A percentile compares a stretch with the other conserved stretches of the same genome.
phyloP scores from a whole-genome alignment of 805 yeast species.

The Metschnikowia shivogae region DNA sequence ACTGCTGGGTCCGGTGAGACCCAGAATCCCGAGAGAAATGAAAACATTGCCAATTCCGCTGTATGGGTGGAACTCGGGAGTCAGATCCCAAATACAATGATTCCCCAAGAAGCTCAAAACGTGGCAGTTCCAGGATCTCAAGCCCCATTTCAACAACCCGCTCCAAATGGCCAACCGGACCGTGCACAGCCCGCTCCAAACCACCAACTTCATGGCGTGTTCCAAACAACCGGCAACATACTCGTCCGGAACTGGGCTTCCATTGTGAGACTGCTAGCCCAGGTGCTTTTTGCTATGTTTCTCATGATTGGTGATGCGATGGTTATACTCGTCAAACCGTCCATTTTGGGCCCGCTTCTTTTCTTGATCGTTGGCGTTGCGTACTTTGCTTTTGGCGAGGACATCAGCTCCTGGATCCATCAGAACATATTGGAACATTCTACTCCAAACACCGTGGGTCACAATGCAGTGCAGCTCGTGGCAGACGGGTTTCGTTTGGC shows the following conservation, averaged over 20 bases:
- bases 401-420: conserved; percentile 15
- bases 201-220: neutral
- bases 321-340: conserved; percentile 3
- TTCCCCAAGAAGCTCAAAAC: too few relatives aligned
- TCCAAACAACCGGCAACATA: neutral
- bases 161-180: too few relatives aligned
- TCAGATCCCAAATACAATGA: too few relatives aligned
- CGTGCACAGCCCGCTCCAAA: too few relatives aligned
- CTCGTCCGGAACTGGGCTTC: conserved; percentile 3
- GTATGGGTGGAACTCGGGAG: too few relatives aligned
- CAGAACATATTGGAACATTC: conserved; percentile 6
- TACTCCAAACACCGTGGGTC: conserved; percentile 7
- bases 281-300: conserved; percentile 4
- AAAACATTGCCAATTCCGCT: too few relatives aligned
- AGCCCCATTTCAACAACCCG: too few relatives aligned
- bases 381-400: conserved; percentile 11
- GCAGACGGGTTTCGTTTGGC: conserved; percentile 6
- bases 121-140: too few relatives aligned
- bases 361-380: neutral
- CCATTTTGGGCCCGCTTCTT: conserved; percentile 6
- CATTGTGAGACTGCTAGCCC: conserved; percentile 5
- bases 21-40: too few relatives aligned
- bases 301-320: conserved; percentile 8
- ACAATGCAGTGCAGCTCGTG: conserved; percentile 2
- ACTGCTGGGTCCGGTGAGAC: too few relatives aligned